Evolutionary conservation across 148 eudicot species (phyloP), one percentile per base, ranked within the genome.

Genomic region (Polygonum aviculare): DNA sequence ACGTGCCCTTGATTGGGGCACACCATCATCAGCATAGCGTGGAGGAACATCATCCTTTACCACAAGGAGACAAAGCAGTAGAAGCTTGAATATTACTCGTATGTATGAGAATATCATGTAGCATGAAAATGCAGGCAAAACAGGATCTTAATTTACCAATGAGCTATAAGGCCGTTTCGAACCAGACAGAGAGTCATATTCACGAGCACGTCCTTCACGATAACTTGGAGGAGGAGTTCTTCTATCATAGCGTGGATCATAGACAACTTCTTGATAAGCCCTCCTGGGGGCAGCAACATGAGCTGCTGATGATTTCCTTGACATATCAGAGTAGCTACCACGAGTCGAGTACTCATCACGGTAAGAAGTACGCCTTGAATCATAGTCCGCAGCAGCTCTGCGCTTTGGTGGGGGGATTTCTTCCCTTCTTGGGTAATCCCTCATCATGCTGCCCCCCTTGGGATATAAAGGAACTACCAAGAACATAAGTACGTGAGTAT

Each of bases 1-100:
- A 79, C 99, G 94, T 78, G 94, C 90, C 84, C 99, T 89, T 48
- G 97, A 89, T 38, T 95, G 97, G 49, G 96, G 99, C 40, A 78
- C 83, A 48, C 89, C 87, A 21, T 86, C 47, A 77, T 92, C 99
- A 76, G 86, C 75, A 78, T 95, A 92, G 19, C 97, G 96, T 19
- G 93, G 90, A 82, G 90, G 88, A 31, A 77, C 86, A 44, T 95
- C 99, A 83, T 95, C 99, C 99, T 95, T 39, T 55, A 16, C 76
- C 5, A 69, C 69, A 3, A 71, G 70, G 33, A 94, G 82, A 90
- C 97, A 80, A 89, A 70, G 78, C 97, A 6, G 9, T 6, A 44
- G 47, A 12, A 6, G 9, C 6, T 6, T 8, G 47, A 44, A 44
- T 44, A 6, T 44, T 44, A 41, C 21, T 12, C n/a, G n/a, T n/a